Conservation (phyloP, 768 basidiomycete species). For the Lepiota venenata region DNA sequence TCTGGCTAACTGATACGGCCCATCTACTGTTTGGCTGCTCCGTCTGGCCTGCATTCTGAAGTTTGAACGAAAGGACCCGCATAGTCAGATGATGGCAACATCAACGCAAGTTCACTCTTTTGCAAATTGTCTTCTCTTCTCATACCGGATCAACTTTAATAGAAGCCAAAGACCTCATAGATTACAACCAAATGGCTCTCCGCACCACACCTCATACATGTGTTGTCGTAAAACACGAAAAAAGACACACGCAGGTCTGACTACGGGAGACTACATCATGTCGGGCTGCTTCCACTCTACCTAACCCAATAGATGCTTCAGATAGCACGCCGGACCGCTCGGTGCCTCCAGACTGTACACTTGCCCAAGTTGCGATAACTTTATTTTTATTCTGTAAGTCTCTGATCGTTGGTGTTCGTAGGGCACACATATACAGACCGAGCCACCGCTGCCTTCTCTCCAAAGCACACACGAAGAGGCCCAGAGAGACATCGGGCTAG, state of each 20-base stretch:
- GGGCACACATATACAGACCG: too few species aligned
- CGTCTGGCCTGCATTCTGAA: conserved; percentile 48
- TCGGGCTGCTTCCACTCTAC: conserved; percentile 34
- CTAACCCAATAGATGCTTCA: conserved; percentile 43
- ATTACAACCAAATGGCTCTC: conserved; percentile 68
- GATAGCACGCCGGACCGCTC: conserved; percentile 56
- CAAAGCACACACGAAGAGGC: too few species aligned
- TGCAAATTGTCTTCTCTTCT: too few species aligned
- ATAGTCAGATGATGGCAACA: conserved; percentile 43
- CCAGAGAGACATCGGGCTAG: too few species aligned
- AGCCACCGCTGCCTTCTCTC: too few species aligned
- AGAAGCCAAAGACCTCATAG: conserved; percentile 76
- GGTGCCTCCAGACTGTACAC: conserved; percentile 62
- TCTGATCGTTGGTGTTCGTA: too few species aligned
- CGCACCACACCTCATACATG: conserved; percentile 68
- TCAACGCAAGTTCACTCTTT: conserved; percentile 25
- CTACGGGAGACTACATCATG: too few species aligned
- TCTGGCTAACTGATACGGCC: conserved; percentile 40
- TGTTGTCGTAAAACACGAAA: too few species aligned
- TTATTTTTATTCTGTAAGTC: too few species aligned
- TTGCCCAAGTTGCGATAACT: conserved; percentile 52
- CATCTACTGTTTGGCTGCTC: conserved; percentile 58
- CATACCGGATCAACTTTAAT: not conserved
- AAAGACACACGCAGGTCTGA: too few species aligned
- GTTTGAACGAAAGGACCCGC: conserved; percentile 40